Evolutionary conservation across 176 grass and related monocot genomes (phyloP).

Genomic region (Musa troglodytarum): DNA sequence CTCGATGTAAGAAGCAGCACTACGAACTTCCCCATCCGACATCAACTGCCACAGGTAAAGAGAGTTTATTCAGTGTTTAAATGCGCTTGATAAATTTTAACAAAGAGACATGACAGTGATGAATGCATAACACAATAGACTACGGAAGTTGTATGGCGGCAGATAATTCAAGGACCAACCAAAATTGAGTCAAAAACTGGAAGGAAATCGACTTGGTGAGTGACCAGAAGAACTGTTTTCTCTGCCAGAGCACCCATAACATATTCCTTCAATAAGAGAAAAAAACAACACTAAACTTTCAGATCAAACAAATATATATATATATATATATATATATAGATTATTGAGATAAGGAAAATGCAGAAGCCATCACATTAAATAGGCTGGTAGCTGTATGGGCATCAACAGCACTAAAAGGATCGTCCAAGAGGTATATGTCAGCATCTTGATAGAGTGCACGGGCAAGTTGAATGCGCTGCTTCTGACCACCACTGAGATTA

Average conservation of each 20-base stretch:
- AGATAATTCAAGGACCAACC: slow-evolving; percentile 22
- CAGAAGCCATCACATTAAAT: slow-evolving; percentile 51
- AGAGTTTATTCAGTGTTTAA: not conserved
- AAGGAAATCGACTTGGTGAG: slow-evolving; percentile 95
- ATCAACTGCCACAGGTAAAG: slow-evolving; percentile 53
- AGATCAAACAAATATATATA: not conserved
- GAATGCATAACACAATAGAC: too few species aligned
- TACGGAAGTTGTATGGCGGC: not conserved
- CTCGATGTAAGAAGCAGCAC: slow-evolving; percentile 43
- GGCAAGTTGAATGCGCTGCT: slow-evolving; percentile 86
- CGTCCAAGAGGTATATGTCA: slow-evolving; percentile 84
- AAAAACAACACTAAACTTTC: not conserved
- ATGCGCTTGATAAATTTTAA: not conserved
- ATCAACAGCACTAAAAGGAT: slow-evolving; percentile 96
- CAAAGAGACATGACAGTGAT: not conserved
- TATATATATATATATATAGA: too few species aligned
- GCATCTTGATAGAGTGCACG: slow-evolving; percentile 84
- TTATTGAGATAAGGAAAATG: not conserved
- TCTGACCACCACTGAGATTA: slow-evolving; percentile 94
- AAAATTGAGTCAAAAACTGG: slow-evolving; percentile 65
- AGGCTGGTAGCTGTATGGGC: slow-evolving; percentile 74
- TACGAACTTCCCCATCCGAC: slow-evolving; percentile 62
- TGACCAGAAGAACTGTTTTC: slow-evolving; percentile 78
- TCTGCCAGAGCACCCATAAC: slow-evolving; percentile 66
- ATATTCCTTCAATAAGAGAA: slow-evolving; percentile 48